Conservation (phyloP, 225 moss, liverwort and hornwort genomes). For the Pleurozium schreberi region DNA sequence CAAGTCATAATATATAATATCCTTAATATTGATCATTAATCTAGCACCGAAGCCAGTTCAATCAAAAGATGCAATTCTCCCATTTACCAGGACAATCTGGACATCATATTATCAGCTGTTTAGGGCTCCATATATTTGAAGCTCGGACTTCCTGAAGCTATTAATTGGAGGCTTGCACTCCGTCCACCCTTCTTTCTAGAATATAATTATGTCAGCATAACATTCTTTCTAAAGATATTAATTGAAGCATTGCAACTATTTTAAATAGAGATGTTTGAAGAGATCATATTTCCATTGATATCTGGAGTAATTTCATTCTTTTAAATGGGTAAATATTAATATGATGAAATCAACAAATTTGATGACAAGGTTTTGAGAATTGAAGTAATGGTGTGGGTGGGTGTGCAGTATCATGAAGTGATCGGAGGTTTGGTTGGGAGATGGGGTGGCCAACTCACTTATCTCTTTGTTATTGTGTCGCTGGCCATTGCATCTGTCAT, state of each 20-base stretch:
- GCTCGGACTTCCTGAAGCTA: background rate
- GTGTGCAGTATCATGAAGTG: constrained; percentile 75
- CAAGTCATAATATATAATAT: background rate
- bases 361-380: background rate
- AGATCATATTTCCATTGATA: background rate
- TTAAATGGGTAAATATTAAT: no score
- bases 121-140: background rate
- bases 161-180: background rate
- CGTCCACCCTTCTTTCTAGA: no score
- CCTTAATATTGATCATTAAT: background rate
- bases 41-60: background rate
- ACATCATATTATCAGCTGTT: background rate
- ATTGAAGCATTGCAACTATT: background rate
- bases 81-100: background rate
- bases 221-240: no score
- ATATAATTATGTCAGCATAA: no score
- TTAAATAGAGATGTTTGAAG: background rate
- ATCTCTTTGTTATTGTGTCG: constrained; percentile 45
- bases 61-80: background rate
- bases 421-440: constrained; percentile 46
- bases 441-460: constrained; percentile 27
- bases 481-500: constrained; percentile 52
- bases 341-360: background rate
- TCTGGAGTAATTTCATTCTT: background rate
- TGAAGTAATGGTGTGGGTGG: background rate